A percentile compares a stretch with the other conserved stretches of the same genome.
phyloP scores from a whole-genome alignment of 768 basidiomycete species.

The Naematelia aurantialba region DNA sequence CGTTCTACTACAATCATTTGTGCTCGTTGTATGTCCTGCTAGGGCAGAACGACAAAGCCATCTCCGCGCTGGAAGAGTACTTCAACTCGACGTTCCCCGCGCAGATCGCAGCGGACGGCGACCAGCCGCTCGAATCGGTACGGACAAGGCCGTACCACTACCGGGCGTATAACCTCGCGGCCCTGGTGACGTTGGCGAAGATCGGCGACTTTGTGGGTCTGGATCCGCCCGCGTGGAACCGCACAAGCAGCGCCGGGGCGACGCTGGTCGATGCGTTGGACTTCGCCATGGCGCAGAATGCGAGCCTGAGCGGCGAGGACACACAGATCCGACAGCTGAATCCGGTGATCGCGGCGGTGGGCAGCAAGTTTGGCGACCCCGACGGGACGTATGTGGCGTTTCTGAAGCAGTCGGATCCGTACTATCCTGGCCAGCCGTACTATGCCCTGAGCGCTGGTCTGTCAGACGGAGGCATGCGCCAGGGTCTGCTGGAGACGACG shows the following conservation, averaged over 20 bases:
- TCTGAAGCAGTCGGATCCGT: conserved; percentile 36
- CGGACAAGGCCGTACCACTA: conserved; percentile 67
- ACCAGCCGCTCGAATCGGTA: conserved; percentile 62
- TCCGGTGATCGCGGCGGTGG: conserved; percentile 61
- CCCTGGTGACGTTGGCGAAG: conserved; percentile 63
- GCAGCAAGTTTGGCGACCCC: conserved; percentile 61
- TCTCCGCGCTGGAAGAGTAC: conserved; percentile 55
- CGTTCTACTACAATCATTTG: conserved; percentile 63
- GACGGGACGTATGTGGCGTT: conserved; percentile 58
- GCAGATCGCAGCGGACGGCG: conserved; percentile 61
- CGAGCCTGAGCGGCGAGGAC: conserved; percentile 52
- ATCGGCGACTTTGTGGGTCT: conserved; percentile 57
- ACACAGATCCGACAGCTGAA: conserved; percentile 53
- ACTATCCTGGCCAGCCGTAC: conserved; percentile 20
- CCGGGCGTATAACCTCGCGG: conserved; percentile 64
- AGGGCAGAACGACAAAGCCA: conserved; percentile 57
- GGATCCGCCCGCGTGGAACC: conserved; percentile 52
- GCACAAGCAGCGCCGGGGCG: conserved; percentile 55
- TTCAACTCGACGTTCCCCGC: conserved; percentile 56
- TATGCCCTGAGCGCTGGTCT: conserved; percentile 8
- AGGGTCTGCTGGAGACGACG: conserved; percentile 10
- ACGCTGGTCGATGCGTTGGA: conserved; percentile 62
- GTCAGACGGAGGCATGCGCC: conserved; percentile 2
- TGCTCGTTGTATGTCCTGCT: conserved; percentile 60
- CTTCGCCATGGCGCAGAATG: conserved; percentile 56